Evolutionary conservation across 352 stramenopile species (phyloP), one percentile per base, ranked within the genome.

Genomic region (Phytopythium oedochilum): DNA sequence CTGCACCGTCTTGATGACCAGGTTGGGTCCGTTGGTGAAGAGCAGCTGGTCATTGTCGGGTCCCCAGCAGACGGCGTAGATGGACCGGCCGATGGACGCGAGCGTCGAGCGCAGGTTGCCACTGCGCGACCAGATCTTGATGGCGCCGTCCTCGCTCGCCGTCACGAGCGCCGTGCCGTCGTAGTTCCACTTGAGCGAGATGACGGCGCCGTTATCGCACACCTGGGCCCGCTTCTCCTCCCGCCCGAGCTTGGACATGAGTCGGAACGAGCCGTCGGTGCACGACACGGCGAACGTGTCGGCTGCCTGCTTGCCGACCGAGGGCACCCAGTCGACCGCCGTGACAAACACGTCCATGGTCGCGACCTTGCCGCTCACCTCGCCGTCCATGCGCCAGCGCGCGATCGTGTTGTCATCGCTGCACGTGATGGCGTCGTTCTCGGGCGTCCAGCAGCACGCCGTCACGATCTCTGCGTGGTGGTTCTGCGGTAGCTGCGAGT

Each of bases 1-100:
- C 61, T 97, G 87, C 45, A 97, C 77, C 2, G 83, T 91, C 71
- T 98, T 97, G 70, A 97, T 96, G 29, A 96, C 86, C 31, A 97
- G 57, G 35, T 92, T 90, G 35, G 75, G 77, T n/a, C 84, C 91
- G 55, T 89, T 85, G 2, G 75, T 89, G 63, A 96, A 96, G 8
- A 96, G 66, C 9, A 98, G 63, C 59, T 96, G 88, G 56, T 98
- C 90, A 34, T 89, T 96, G 62, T 97, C 88, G 0, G 91, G 83
- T 0, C 88, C 88, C 92, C 92, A 98, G 58, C 84, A 94, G 17
- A 97, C 72, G 10, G 83, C 83, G 61, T 98, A 97, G 29, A 98
- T 70, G 3, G 77, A 89, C 23, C 74, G 60, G 10, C 85, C 84
- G 0, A 74, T 93, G 32, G 86, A 89, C 25, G 88, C 84, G 45